Conservation (phyloP, 192 early-diverging fungal genomes). For the Dissophora globulifera region DNA sequence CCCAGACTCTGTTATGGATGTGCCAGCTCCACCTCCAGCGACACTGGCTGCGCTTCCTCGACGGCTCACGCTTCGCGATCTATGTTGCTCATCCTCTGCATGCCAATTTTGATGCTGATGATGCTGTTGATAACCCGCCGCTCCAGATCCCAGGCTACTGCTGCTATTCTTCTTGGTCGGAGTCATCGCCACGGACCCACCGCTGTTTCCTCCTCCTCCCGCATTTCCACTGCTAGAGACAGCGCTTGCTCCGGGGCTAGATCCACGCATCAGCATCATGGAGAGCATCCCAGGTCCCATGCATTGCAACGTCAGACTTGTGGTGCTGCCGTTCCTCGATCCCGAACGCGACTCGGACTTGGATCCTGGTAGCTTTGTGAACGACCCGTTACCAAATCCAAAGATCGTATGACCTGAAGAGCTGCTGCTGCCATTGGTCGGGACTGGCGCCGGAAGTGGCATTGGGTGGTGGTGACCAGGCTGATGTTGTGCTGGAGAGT, state of each 20-base stretch:
- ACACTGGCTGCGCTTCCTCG: constrained; percentile 29
- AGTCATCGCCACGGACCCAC: constrained; percentile 3
- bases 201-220: neutral
- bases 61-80: constrained; percentile 4
- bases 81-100: constrained; percentile 4
- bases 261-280: constrained; percentile 43
- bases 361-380: constrained; percentile 21
- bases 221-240: neutral
- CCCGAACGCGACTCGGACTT: constrained; percentile 33
- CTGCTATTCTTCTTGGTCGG: constrained; percentile 36
- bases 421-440: too few relatives aligned
- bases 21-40: neutral
- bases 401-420: constrained; percentile 30
- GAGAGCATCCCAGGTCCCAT: constrained; percentile 50
- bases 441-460: neutral
- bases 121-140: too few relatives aligned
- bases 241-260: constrained; percentile 23
- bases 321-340: constrained; percentile 42
- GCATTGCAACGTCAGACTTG: constrained; percentile 34
- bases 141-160: constrained; percentile 26
- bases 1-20: neutral
- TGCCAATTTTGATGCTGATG: constrained; percentile 2
- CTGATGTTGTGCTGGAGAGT: too few relatives aligned
- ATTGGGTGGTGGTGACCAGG: too few relatives aligned
- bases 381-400: constrained; percentile 34